These are phyloP conservation scores for Piromyces sp. DNA, from an alignment of 192 early-diverging fungal genomes.

Conservation along the genomic window DNA sequence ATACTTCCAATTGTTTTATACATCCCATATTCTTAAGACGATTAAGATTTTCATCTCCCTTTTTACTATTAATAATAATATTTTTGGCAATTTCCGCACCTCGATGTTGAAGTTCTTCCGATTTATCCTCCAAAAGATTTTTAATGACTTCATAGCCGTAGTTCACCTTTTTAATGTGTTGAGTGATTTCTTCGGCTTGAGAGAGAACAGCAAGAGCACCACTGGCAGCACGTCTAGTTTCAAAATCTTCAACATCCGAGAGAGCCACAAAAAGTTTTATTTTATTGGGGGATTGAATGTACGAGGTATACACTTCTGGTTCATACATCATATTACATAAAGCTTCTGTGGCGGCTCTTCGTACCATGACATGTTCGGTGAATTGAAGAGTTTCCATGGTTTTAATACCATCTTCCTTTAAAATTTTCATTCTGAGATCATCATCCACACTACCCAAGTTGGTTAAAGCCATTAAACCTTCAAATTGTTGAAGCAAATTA, in stretches of 20 bases:
- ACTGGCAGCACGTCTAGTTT: conserved; percentile 63
- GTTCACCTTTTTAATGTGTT: conserved; percentile 33
- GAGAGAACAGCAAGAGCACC: conserved; percentile 75
- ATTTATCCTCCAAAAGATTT: conserved; percentile 26
- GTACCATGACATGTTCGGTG: conserved; percentile 58
- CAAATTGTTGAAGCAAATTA: conserved; percentile 54
- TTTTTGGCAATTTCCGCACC: conserved; percentile 56
- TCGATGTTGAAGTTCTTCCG: conserved; percentile 49
- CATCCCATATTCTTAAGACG: background rate
- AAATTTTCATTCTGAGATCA: conserved; percentile 41
- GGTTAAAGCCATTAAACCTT: conserved; percentile 80
- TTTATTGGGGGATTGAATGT: conserved; percentile 30
- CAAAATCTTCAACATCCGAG: conserved; percentile 69
- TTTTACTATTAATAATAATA: conserved; percentile 5
- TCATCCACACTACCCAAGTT: conserved; percentile 67
- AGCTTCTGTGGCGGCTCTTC: conserved; percentile 74
- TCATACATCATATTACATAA: conserved; percentile 87
- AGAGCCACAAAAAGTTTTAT: conserved; percentile 70
- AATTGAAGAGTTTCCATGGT: conserved; percentile 63
- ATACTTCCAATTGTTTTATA: background rate
- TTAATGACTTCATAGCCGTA: conserved; percentile 29
- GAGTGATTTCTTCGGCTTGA: conserved; percentile 24
- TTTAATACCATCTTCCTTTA: conserved; percentile 37
- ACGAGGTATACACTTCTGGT: conserved; percentile 59
- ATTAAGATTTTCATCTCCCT: background rate